Conservation (phyloP, 305 asterid genomes). For the Stenogyne calaminthoides region DNA sequence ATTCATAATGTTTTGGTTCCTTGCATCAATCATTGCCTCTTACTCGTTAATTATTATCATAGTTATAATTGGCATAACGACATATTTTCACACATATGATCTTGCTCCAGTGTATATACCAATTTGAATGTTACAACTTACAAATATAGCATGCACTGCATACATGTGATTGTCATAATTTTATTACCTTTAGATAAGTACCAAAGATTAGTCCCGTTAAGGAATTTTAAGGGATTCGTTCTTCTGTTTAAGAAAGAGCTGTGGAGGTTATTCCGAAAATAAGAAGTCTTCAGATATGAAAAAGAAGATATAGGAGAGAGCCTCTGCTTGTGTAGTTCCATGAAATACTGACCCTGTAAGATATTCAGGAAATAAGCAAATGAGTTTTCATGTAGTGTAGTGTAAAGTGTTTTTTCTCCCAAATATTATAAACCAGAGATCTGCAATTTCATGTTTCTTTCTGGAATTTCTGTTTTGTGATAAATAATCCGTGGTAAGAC, state of each 20-base stretch:
- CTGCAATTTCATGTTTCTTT: too few species aligned
- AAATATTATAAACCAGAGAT: too few species aligned
- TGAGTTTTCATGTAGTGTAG: too few species aligned
- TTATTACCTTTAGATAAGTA: constrained; percentile 1
- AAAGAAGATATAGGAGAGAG: constrained; percentile 3
- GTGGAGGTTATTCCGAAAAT: not conserved
- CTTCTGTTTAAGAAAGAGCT: not conserved
- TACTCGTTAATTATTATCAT: not conserved
- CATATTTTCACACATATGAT: not conserved
- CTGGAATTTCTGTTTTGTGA: too few species aligned
- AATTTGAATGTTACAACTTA: not conserved
- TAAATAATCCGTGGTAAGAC: too few species aligned
- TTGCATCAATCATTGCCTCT: constrained; percentile 14
- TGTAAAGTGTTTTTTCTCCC: too few species aligned
- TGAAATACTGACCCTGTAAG: too few species aligned
- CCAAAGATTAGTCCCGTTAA: not conserved
- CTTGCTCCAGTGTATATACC: not conserved
- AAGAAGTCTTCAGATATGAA: not conserved
- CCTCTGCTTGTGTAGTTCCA: too few species aligned
- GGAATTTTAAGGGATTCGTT: not conserved
- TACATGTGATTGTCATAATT: not conserved
- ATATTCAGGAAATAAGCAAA: too few species aligned
- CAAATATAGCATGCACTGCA: not conserved
- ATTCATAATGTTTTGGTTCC: not conserved
- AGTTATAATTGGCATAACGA: not conserved